These are phyloP conservation scores for Asterophora lycoperdoides DNA, from an alignment of 768 basidiomycete genomes.

Conservation along the genomic window DNA sequence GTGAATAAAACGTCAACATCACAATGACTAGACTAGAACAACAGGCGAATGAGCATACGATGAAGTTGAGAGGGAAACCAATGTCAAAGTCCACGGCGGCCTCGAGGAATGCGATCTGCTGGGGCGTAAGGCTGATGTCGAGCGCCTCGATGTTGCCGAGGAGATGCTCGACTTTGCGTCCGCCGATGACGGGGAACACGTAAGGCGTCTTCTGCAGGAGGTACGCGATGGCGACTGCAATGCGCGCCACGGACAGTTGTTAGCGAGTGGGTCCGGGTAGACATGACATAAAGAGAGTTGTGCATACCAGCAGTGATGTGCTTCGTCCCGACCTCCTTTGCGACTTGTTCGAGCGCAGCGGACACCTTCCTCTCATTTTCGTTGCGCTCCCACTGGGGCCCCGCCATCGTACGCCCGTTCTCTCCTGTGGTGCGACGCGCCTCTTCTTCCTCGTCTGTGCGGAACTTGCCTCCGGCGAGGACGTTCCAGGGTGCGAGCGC, in stretches of 20 bases:
- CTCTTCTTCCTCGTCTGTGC: constrained; percentile 46
- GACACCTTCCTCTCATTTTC: constrained; percentile 40
- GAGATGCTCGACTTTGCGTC: constrained; percentile 49
- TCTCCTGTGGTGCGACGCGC: constrained; percentile 28
- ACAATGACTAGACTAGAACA: too few relatives aligned
- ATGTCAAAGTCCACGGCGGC: neutral
- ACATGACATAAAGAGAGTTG: too few relatives aligned
- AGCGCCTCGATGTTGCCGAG: constrained; percentile 47
- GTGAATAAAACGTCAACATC: too few relatives aligned
- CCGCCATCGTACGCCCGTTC: constrained; percentile 30
- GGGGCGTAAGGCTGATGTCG: constrained; percentile 38
- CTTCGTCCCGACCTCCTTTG: constrained; percentile 35
- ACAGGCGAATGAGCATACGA: neutral
- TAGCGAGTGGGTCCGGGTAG: too few relatives aligned
- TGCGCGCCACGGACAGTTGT: too few relatives aligned
- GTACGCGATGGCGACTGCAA: constrained; percentile 47
- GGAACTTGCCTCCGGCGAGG: constrained; percentile 40
- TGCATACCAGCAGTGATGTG: constrained; percentile 24
- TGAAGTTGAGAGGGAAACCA: neutral
- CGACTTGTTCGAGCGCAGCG: constrained; percentile 46
- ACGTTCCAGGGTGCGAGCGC: constrained; percentile 33
- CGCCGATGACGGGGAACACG: constrained; percentile 49
- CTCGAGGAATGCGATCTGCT: constrained; percentile 45
- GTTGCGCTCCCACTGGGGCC: constrained; percentile 43
- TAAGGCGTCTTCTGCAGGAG: constrained; percentile 50